Conservation (phyloP, 495 filamentous ascomycete species). For the Lasiosphaeriaceae sp. region DNA sequence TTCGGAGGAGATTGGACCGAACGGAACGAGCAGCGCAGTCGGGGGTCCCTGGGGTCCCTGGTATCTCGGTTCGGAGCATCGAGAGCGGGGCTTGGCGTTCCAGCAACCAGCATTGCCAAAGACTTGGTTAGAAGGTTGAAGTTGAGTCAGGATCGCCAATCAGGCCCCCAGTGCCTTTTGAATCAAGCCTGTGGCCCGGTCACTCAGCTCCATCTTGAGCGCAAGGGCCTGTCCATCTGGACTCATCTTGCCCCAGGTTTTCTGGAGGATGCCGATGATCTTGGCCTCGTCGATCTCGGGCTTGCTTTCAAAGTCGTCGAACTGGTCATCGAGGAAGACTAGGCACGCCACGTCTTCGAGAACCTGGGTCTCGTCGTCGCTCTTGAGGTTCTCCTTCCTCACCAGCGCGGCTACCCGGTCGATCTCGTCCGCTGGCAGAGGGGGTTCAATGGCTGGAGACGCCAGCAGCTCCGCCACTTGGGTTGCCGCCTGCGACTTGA, state of each 20-base stretch:
- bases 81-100: no score
- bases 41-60: no score
- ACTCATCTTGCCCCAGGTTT: conserved; percentile 86
- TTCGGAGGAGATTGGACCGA: conserved; percentile 13
- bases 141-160: no score
- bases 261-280: conserved; percentile 65
- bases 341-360: conserved; percentile 83
- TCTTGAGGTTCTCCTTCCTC: conserved; percentile 60
- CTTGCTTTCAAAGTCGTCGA: conserved; percentile 64
- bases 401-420: conserved; percentile 57
- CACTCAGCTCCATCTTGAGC: conserved; percentile 59
- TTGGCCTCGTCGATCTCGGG: conserved; percentile 65
- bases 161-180: conserved; percentile 52
- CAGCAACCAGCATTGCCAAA: no score
- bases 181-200: conserved; percentile 55
- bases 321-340: conserved; percentile 81
- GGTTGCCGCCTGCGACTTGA: conserved; percentile 67
- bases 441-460: conserved; percentile 33
- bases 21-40: neutral
- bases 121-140: no score
- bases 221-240: conserved; percentile 63
- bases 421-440: conserved; percentile 35
- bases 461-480: conserved; percentile 52
- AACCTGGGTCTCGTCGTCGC: conserved; percentile 63
- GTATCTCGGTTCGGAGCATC: no score